Base-by-base conservation (phyloP, 176 grass and related monocot species). In the Panicum miliaceum region DNA sequence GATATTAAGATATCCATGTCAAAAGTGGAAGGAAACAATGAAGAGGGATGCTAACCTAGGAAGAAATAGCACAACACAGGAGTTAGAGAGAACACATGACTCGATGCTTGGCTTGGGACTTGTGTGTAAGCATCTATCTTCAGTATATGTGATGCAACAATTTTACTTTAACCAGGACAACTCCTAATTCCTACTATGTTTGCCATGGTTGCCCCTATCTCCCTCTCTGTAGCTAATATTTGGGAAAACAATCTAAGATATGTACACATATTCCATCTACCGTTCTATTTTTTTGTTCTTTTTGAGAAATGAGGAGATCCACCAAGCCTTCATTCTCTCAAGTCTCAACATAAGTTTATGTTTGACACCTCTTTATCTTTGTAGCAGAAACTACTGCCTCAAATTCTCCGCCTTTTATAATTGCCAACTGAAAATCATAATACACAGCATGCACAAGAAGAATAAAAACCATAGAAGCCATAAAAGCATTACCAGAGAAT, bases 401-500 rank as follows among this genome's bases (percentile, higher is more conserved):
- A 82, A 64, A 64, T 42, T 56, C 64, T 47, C 58, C 65, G 64
- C 38, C 4, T 58, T 82, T 77, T 76, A 72, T 58, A 73, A 80
- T 40, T 26, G 3, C 14, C 54, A 7, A 50, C 27, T 77, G 72
- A 82, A 26, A 88, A 56, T 73, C 70, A 71, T 53, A 86, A 76
- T 77, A 23, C n/a, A 86, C 3, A 77, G 1, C 61, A 57, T 72
- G 80, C 37, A 82, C 65, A 73, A 51, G 23, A 25, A 50, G 64
- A 78, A 56, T 56, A 56, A 50, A 23, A 83, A 74, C 22, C 9
- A 66, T 60, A 42, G 29, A 83, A 79, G 79, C 27, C 58, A 54
- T 66, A 78, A 56, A 60, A 58, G 64, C 26, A 83, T 50, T 77
- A 67, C 23, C 73, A 82, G 47, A 86, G 3, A 68, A 71, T 38